phyloP scores from a whole-genome alignment of 257 asterid genomes.

The Solanum virginianum region DNA sequence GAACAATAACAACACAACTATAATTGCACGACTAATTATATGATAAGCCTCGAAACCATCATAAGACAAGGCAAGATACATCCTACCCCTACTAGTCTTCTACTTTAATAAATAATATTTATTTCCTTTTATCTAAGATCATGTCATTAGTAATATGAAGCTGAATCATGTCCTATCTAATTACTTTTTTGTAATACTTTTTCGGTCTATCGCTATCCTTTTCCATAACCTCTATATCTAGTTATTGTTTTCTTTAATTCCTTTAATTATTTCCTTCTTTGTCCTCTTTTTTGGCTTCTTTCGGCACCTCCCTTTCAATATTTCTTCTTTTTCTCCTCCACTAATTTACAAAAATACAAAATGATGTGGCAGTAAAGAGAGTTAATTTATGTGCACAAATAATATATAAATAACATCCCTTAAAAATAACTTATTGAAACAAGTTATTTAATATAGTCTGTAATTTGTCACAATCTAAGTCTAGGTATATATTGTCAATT shows the following conservation, averaged over 20 bases:
- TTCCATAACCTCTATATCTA: neutral
- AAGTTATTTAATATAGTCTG: neutral
- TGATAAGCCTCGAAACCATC: too few relatives aligned
- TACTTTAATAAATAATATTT: too few relatives aligned
- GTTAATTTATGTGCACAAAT: neutral
- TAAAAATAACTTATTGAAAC: too few relatives aligned
- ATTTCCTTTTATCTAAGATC: rapidly evolving
- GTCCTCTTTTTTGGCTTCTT: neutral
- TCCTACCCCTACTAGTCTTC: too few relatives aligned
- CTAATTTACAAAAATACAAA: neutral
- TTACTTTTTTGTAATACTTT: too few relatives aligned
- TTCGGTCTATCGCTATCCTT: too few relatives aligned
- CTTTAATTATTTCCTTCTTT: neutral
- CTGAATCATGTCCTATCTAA: too few relatives aligned
- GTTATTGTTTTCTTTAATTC: neutral
- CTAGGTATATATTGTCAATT: neutral
- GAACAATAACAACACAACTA: too few relatives aligned
- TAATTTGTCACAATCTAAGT: neutral
- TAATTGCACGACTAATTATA: too few relatives aligned
- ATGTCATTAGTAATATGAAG: too few relatives aligned
- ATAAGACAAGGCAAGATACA: too few relatives aligned
- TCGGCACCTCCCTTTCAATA: neutral
- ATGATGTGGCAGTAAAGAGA: neutral
- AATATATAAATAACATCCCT: neutral
- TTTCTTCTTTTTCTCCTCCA: neutral